Conservation (phyloP, 768 basidiomycete species). For the Boletus subcaerulescens region DNA sequence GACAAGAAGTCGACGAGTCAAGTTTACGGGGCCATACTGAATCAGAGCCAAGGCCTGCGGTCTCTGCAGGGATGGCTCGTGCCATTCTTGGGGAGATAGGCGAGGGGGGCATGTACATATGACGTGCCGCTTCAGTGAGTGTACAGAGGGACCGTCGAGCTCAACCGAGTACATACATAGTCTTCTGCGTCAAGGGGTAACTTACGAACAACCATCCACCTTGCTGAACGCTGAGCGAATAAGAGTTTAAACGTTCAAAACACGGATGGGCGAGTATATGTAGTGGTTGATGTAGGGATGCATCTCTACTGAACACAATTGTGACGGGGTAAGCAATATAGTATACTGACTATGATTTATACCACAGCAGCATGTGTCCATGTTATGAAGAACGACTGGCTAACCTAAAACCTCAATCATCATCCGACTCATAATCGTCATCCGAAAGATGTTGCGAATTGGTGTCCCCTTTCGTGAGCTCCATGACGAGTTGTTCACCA, state of each 20-base stretch:
- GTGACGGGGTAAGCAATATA: no score
- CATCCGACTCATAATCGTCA: conserved; percentile 58
- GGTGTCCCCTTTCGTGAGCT: conserved; percentile 32
- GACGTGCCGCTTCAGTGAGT: background rate
- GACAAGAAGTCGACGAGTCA: conserved; percentile 13
- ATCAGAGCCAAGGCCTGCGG: conserved; percentile 1
- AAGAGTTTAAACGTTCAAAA: no score
- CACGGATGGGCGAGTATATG: no score
- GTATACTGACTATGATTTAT: no score
- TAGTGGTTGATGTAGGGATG: no score
- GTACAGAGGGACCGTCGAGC: background rate
- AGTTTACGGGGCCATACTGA: conserved; percentile 13
- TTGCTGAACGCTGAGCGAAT: no score
- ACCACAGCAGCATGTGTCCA: no score
- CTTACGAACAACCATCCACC: no score
- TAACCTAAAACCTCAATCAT: conserved; percentile 24
- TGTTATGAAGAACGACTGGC: no score
- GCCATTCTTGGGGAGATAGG: conserved; percentile 32
- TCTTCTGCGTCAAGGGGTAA: no score
- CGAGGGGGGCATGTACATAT: conserved; percentile 55
- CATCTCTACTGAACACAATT: no score
- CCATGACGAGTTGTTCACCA: conserved; percentile 64
- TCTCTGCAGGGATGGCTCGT: conserved; percentile 8
- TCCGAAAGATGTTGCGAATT: conserved; percentile 36
- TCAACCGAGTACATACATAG: no score